These are phyloP conservation scores for Ogataea pini DNA, from an alignment of 805 yeast species.

Conservation along the genomic window DNA sequence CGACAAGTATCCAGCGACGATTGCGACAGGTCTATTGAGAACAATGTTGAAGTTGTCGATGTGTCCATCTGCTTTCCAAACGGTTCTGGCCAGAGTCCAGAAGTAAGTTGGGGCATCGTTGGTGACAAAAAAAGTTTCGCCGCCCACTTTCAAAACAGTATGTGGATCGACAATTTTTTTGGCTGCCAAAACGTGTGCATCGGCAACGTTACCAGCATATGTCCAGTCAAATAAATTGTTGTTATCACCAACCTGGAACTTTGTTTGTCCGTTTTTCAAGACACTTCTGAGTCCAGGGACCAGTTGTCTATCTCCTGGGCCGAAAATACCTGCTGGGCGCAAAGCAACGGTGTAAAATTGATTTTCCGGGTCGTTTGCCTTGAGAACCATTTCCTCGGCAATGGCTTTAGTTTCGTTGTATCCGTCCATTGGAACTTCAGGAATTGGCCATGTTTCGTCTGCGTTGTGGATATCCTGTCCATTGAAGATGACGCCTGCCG, in stretches of 20 bases:
- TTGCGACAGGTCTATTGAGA: slow-evolving; percentile 72
- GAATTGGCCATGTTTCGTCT: slow-evolving; percentile 93
- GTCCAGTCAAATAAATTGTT: slow-evolving; percentile 95
- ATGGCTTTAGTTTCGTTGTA: slow-evolving; percentile 92
- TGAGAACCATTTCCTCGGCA: slow-evolving; percentile 81
- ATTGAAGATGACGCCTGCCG: slow-evolving; percentile 96
- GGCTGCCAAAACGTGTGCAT: slow-evolving; percentile 93
- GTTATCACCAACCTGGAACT: slow-evolving; percentile 93
- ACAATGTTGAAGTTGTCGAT: slow-evolving; percentile 69
- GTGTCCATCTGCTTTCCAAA: slow-evolving; percentile 96
- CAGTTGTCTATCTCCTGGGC: slow-evolving; percentile 97
- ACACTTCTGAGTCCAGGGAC: slow-evolving; percentile 90
- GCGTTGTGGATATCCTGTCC: slow-evolving; percentile 93
- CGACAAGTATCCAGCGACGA: slow-evolving; percentile 79
- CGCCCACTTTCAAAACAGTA: slow-evolving; percentile 56
- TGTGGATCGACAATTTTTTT: slow-evolving; percentile 58
- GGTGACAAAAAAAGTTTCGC: slow-evolving; percentile 87
- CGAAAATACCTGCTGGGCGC: slow-evolving; percentile 97
- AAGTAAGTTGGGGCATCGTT: slow-evolving; percentile 94
- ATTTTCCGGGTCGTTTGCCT: slow-evolving; percentile 60
- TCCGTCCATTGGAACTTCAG: slow-evolving; percentile 91
- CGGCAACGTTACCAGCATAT: slow-evolving; percentile 97
- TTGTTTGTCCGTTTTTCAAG: slow-evolving; percentile 80
- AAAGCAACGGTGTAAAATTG: slow-evolving; percentile 77
- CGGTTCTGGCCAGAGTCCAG: slow-evolving; percentile 95